Conservation (phyloP, 352 stramenopile species). For the Pythium periplocum region DNA sequence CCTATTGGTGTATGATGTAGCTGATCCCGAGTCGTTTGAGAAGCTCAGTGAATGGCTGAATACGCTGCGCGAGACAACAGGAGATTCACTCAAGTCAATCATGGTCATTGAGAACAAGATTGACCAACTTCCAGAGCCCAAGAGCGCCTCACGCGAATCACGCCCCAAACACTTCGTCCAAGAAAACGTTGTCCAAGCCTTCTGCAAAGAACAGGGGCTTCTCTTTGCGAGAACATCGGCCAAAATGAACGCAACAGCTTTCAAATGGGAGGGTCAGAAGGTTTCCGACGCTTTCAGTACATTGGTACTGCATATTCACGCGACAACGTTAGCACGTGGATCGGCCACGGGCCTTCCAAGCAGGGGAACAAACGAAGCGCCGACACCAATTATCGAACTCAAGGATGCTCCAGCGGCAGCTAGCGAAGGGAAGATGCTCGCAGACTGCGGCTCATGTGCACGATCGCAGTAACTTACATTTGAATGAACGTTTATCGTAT, state of each 20-base stretch:
- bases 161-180: slow-evolving; percentile 42
- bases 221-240: slow-evolving; percentile 60
- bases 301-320: slow-evolving; percentile 62
- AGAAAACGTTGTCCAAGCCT: slow-evolving; percentile 30
- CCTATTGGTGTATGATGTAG: slow-evolving; percentile 90
- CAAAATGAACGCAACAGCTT: slow-evolving; percentile 52
- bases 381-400: slow-evolving; percentile 12
- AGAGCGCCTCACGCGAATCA: not conserved
- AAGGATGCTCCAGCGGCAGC: not conserved
- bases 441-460: slow-evolving; percentile 19
- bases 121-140: slow-evolving; percentile 46
- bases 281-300: slow-evolving; percentile 47
- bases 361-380: not conserved
- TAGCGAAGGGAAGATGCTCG: slow-evolving; percentile 5
- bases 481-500: too few relatives aligned
- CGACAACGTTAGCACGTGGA: slow-evolving; percentile 24
- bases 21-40: slow-evolving; percentile 77
- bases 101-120: slow-evolving; percentile 91
- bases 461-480: slow-evolving; percentile 11
- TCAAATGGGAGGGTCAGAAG: slow-evolving; percentile 53
- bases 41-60: slow-evolving; percentile 87
- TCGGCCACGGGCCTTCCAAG: not conserved
- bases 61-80: slow-evolving; percentile 81
- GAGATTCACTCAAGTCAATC: slow-evolving; percentile 78
- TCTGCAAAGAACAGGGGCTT: slow-evolving; percentile 51